Evolutionary conservation across 2,329 filamentous ascomycete species (phyloP).

Genomic region (Colletotrichum lini): DNA sequence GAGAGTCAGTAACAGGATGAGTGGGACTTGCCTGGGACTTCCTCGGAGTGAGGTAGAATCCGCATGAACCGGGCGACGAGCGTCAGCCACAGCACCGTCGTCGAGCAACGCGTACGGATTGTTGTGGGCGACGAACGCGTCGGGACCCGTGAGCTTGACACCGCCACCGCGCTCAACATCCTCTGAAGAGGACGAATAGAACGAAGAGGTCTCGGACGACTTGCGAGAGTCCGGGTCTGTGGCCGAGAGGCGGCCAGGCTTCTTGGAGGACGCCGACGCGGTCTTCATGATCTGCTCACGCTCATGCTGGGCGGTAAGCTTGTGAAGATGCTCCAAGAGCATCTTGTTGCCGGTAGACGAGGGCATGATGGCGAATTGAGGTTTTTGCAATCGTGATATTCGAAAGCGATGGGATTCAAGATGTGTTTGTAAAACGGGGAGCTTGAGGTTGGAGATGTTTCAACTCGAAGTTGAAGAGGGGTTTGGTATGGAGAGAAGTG

Average conservation of each 20-base stretch:
- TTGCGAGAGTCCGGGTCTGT: constrained; percentile 3
- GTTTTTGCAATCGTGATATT: neutral
- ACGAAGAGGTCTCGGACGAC: constrained; percentile 13
- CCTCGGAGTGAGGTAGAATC: constrained; percentile 30
- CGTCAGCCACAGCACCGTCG: neutral
- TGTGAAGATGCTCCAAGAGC: constrained; percentile 34
- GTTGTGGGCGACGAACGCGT: neutral
- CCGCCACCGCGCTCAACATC: constrained; percentile 30
- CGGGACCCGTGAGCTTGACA: neutral
- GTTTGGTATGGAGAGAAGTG: neutral
- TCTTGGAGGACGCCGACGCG: constrained; percentile 16
- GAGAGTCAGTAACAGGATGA: no score
- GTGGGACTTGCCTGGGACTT: constrained; percentile 22
- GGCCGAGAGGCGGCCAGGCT: neutral
- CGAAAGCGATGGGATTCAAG: neutral
- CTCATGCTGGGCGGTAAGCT: constrained; percentile 31
- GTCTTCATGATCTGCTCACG: constrained; percentile 24
- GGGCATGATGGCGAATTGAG: constrained; percentile 12
- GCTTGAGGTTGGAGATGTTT: neutral
- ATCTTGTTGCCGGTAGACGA: constrained; percentile 22
- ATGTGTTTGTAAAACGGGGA: constrained; percentile 7
- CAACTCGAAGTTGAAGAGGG: neutral
- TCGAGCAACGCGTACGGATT: neutral
- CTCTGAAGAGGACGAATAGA: constrained; percentile 28
- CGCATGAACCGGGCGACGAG: neutral